Evolutionary conservation across 305 asterid species (phyloP).

Genomic region (Fraxinus velutina): DNA sequence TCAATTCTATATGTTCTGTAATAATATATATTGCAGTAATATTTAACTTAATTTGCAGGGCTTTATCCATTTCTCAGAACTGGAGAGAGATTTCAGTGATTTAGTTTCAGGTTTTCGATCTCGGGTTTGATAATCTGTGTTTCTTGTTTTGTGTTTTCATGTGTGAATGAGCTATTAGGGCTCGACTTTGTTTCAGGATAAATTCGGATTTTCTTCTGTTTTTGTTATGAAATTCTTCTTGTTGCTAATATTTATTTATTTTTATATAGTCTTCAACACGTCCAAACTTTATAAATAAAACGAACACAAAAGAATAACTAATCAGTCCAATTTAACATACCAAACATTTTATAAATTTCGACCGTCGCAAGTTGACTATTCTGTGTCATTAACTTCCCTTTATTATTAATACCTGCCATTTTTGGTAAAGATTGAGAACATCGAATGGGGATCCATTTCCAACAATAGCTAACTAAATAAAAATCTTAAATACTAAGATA

Average conservation of each 20-base stretch:
- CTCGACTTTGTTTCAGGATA: constrained; percentile 30
- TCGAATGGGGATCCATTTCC: not conserved
- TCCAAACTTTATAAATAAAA: not conserved
- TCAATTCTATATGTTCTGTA: not conserved
- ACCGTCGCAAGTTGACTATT: not conserved
- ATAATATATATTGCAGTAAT: constrained; percentile 19
- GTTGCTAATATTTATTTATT: constrained; percentile 6
- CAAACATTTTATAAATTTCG: not conserved
- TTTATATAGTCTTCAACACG: not conserved
- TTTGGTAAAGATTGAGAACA: not conserved
- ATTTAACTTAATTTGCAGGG: constrained; percentile 30
- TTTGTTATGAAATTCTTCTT: constrained; percentile 27
- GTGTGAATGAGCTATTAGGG: constrained; percentile 28
- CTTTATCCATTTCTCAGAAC: constrained; percentile 11
- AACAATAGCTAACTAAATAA: not conserved
- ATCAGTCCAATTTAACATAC: not conserved
- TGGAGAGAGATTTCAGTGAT: constrained; percentile 24
- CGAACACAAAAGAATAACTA: not conserved
- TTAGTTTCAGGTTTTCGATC: constrained; percentile 35
- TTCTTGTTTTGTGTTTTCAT: constrained; percentile 16
- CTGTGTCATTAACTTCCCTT: not conserved
- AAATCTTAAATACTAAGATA: constrained; percentile 16
- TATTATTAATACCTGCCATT: not conserved
- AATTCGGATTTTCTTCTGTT: constrained; percentile 26
- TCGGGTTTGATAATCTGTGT: constrained; percentile 39